Evolutionary conservation across 768 basidiomycete species (phyloP).

Genomic region (Lanmaoa pseudosensibilis): DNA sequence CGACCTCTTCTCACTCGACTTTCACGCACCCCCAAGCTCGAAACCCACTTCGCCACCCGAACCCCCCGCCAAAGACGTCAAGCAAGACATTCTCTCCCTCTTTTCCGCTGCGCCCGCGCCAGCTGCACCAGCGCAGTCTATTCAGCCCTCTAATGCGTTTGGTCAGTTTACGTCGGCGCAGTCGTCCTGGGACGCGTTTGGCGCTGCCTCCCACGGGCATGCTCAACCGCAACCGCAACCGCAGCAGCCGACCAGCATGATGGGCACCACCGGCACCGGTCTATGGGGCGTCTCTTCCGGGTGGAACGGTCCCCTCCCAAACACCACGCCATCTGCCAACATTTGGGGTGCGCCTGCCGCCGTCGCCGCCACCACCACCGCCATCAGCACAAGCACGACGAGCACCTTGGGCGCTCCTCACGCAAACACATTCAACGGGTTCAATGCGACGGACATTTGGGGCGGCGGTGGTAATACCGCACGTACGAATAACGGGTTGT

Average conservation of each 20-base stretch:
- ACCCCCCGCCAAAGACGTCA: conserved; percentile 65
- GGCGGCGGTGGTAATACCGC: conserved; percentile 41
- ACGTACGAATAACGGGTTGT: conserved; percentile 38
- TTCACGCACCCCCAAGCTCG: conserved; percentile 55
- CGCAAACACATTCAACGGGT: conserved; percentile 12
- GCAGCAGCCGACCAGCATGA: conserved; percentile 48
- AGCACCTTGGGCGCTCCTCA: conserved; percentile 18
- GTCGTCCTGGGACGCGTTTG: conserved; percentile 29
- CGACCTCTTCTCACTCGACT: conserved; percentile 85
- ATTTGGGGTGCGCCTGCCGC: conserved; percentile 35
- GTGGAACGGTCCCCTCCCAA: conserved; percentile 45
- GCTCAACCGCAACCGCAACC: background rate
- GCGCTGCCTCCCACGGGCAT: background rate
- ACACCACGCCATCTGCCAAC: conserved; percentile 26
- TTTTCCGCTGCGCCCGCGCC: conserved; percentile 51
- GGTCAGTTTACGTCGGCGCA: conserved; percentile 37
- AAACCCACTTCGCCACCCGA: conserved; percentile 25
- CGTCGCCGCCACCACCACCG: background rate
- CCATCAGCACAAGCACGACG: conserved; percentile 13
- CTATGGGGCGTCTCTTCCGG: conserved; percentile 69
- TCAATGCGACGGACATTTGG: conserved; percentile 61
- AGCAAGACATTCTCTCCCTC: conserved; percentile 83
- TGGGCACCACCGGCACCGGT: conserved; percentile 52
- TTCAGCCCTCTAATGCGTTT: conserved; percentile 32
- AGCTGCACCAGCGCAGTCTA: conserved; percentile 27